Evolutionary conservation across 2,329 filamentous ascomycete species (phyloP).

Genomic region (Byssothecium circinans): DNA sequence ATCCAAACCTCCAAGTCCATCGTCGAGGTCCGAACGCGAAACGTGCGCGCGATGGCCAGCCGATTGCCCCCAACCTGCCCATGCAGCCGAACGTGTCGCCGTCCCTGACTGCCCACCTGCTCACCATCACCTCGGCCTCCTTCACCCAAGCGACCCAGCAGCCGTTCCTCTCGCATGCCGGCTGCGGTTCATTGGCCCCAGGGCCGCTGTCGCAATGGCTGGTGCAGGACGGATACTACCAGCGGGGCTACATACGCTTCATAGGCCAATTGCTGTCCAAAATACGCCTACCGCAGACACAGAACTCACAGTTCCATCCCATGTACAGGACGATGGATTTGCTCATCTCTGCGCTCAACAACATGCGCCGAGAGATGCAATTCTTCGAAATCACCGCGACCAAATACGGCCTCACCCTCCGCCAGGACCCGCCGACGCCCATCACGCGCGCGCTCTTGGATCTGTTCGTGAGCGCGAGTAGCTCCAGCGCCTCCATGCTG

Average conservation of each 20-base stretch:
- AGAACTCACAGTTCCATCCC: constrained; percentile 48
- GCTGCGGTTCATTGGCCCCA: constrained; percentile 62
- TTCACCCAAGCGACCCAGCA: constrained; percentile 64
- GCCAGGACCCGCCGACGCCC: constrained; percentile 46
- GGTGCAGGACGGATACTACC: constrained; percentile 71
- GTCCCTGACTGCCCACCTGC: constrained; percentile 61
- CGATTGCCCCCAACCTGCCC: constrained; percentile 35
- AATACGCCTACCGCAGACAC: constrained; percentile 57
- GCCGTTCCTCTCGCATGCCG: constrained; percentile 67
- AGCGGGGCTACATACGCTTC: constrained; percentile 69
- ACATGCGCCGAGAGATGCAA: constrained; percentile 66
- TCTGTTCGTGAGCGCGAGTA: constrained; percentile 60
- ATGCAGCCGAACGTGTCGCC: constrained; percentile 35
- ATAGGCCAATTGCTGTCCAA: constrained; percentile 66
- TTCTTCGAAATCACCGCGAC: constrained; percentile 68
- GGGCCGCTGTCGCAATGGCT: constrained; percentile 66
- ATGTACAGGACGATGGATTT: constrained; percentile 63
- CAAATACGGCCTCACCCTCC: constrained; percentile 60
- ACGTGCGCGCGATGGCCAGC: constrained; percentile 41
- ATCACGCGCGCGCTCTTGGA: constrained; percentile 60
- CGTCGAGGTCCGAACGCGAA: constrained; percentile 48
- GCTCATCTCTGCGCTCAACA: constrained; percentile 65
- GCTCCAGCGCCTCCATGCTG: constrained; percentile 56
- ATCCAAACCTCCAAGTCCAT: constrained; percentile 52
- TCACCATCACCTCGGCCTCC: constrained; percentile 50